Base-by-base conservation (phyloP, 2,329 filamentous ascomycete species). In the Capronia americana region DNA sequence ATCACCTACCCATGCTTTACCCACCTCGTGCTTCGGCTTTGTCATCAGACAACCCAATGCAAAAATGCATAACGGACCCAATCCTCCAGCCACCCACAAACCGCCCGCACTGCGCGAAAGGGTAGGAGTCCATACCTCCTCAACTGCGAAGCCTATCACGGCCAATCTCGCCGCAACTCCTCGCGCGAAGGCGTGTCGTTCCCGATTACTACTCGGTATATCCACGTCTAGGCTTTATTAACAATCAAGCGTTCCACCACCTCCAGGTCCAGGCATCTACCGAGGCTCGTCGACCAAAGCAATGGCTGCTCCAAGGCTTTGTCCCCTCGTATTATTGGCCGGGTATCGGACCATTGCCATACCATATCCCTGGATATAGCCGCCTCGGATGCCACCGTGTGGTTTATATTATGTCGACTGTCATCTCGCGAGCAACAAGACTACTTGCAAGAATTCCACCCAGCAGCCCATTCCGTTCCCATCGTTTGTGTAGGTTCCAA, bases 381-480 rank as follows among this genome's bases (percentile, higher is more conserved):
- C 23, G 10, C 48, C 48, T 12, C 24, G 48, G 20, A 51, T 11
- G 48, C 17, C 20, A 23, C 12, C 20, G 1, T 51, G 7, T n/a
- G 20, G 23, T 17, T 7, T 59, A 59, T 50, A 59, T 59, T 59
- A 59, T 50, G 41, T 48, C 10, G 38, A 59, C 34, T 24, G 12
- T 50, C 44, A 48, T 50, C 26, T 48, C 28, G n/a, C 26, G 10
- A 10, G 20, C 26, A 24, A 7, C 20, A 50, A 23, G 38, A 20
- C 30, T 59, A 20, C 30, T 59, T 30, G 14, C 30, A 50, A n/a
- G 26, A 32, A 20, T 20, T 23, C 53, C 28, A 54, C 5, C 61
- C 30, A 34, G 23, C 23, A 41, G 26, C 5, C 53, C 14, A 14
- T 8, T 34, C 11, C 32, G 7, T 34, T 34, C 14, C n/a, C n/a